Conservation (phyloP, 306 rosid genomes). For the Dryas drummondii region DNA sequence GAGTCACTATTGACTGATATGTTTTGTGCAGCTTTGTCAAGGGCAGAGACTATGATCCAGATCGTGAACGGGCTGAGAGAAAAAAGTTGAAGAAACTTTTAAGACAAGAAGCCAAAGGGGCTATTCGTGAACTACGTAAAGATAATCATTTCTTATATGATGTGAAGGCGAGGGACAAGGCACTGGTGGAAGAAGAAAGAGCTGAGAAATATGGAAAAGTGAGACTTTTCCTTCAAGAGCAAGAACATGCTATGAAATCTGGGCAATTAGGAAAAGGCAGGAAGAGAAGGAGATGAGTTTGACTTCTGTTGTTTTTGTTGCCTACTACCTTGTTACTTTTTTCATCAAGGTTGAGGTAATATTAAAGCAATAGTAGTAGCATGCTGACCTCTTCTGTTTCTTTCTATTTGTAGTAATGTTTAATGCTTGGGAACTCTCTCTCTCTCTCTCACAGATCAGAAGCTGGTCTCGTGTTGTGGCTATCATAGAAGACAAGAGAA, state of each 20-base stretch:
- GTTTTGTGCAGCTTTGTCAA: conserved; percentile 70
- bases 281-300: conserved; percentile 61
- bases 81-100: conserved; percentile 63
- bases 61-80: conserved; percentile 56
- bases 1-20: conserved; percentile 24
- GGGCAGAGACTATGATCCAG: conserved; percentile 90
- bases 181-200: conserved; percentile 54
- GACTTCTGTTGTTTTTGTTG: neutral
- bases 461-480: neutral
- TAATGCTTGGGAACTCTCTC: neutral
- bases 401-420: neutral
- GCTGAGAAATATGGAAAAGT: conserved; percentile 66
- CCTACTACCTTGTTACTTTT: neutral
- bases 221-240: conserved; percentile 80
- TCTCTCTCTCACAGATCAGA: neutral
- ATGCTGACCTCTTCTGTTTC: neutral
- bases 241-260: conserved; percentile 83
- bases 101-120: conserved; percentile 76
- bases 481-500: neutral
- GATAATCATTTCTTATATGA: conserved; percentile 72
- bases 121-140: conserved; percentile 83
- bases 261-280: conserved; percentile 88
- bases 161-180: conserved; percentile 65
- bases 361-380: neutral
- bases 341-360: neutral